These are phyloP conservation scores for Fusarium pseudonygamai DNA, from an alignment of 2,329 filamentous ascomycete genomes.

Conservation along the genomic window DNA sequence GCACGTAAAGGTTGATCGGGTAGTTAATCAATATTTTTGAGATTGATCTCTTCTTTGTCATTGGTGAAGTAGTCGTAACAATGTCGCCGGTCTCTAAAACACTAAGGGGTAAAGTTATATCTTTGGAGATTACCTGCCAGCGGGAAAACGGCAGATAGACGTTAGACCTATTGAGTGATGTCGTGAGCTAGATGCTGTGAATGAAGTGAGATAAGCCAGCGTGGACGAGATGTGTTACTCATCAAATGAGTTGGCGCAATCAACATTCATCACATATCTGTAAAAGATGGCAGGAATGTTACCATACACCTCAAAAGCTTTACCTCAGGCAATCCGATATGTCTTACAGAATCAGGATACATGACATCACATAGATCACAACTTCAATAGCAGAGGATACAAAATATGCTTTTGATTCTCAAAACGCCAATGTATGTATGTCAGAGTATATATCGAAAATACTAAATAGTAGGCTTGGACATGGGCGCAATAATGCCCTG, in stretches of 20 bases:
- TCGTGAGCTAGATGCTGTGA: not conserved
- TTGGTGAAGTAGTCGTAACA: not conserved
- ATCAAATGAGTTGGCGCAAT: not conserved
- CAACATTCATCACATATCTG: not conserved
- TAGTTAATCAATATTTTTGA: slow-evolving; percentile 11
- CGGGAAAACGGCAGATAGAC: not conserved
- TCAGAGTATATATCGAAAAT: not conserved
- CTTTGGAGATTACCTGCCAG: not conserved
- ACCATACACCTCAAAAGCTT: not conserved
- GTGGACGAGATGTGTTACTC: too few species aligned
- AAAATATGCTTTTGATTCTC: slow-evolving; percentile 24
- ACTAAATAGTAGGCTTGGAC: slow-evolving; percentile 71
- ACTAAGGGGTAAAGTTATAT: not conserved
- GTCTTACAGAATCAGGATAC: not conserved
- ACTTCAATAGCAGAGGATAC: not conserved
- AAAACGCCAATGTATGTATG: slow-evolving; percentile 17
- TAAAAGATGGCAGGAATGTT: not conserved
- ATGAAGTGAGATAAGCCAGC: not conserved
- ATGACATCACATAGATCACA: not conserved
- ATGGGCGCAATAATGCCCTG: slow-evolving; percentile 90
- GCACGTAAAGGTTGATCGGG: slow-evolving; percentile 3
- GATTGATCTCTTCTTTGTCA: not conserved
- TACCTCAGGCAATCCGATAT: not conserved
- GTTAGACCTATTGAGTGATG: too few species aligned
- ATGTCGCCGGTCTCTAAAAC: not conserved